A percentile compares a stretch with the other conserved stretches of the same genome.
phyloP scores from a whole-genome alignment of 805 yeast species.

The Wickerhamiella spandovensis region DNA sequence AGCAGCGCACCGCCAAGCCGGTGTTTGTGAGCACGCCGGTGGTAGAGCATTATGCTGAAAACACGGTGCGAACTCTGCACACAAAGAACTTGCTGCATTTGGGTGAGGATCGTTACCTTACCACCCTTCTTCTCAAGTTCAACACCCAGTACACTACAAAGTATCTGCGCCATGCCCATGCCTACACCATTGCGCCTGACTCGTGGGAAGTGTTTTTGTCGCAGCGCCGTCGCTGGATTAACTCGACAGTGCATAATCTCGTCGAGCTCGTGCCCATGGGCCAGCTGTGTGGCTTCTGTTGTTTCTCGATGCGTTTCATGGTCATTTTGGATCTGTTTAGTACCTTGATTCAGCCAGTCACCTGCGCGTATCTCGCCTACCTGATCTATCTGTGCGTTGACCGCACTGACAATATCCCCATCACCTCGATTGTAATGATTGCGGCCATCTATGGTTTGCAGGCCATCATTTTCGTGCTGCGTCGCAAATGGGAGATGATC shows the following conservation, averaged over 20 bases:
- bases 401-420: conserved; percentile 37
- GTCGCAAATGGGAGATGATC: conserved; percentile 34
- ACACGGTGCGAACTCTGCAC: conserved; percentile 44
- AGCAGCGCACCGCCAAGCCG: conserved; percentile 44
- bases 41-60: conserved; percentile 42
- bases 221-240: conserved; percentile 57
- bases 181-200: conserved; percentile 49
- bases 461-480: conserved; percentile 37
- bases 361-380: conserved; percentile 35
- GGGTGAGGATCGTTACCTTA: conserved; percentile 49
- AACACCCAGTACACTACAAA: conserved; percentile 44
- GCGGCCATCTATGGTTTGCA: conserved; percentile 47
- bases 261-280: conserved; percentile 45
- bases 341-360: conserved; percentile 49
- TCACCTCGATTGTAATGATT: conserved; percentile 41
- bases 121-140: conserved; percentile 42
- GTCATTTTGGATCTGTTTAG: conserved; percentile 44
- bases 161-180: conserved; percentile 44
- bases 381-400: conserved; percentile 37
- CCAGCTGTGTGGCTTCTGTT: conserved; percentile 53
- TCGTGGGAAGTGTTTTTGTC: conserved; percentile 43
- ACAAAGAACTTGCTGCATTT: conserved; percentile 45
- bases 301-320: conserved; percentile 50
- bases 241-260: conserved; percentile 51
- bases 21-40: conserved; percentile 47